phyloP scores from a whole-genome alignment of 495 filamentous ascomycete species.

The Entonaema liquescens region DNA sequence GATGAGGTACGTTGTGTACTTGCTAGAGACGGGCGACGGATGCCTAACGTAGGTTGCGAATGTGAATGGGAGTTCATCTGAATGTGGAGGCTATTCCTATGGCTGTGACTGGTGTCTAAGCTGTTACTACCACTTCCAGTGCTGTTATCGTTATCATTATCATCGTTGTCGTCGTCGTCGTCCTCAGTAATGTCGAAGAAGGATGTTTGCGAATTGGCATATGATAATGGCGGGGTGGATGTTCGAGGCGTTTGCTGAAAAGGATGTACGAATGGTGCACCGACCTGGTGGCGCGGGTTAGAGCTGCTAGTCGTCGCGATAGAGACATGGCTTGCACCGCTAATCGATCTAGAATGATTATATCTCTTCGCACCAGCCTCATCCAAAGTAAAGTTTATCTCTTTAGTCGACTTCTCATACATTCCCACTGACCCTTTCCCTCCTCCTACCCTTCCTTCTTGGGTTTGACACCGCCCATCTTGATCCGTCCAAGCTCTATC shows the following conservation, averaged over 20 bases:
- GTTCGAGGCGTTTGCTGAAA: conserved; percentile 67
- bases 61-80: conserved; percentile 39
- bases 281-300: conserved; percentile 45
- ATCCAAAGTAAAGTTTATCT: conserved; percentile 28
- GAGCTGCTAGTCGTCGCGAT: conserved; percentile 53
- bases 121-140: not conserved
- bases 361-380: conserved; percentile 41
- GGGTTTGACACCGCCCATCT: conserved; percentile 45
- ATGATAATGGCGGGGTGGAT: conserved; percentile 63
- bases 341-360: conserved; percentile 61
- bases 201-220: conserved; percentile 60
- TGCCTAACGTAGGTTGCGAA: conserved; percentile 39
- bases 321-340: conserved; percentile 58
- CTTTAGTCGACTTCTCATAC: conserved; percentile 34
- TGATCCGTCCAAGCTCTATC: conserved; percentile 62
- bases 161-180: conserved; percentile 52
- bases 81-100: conserved; percentile 32
- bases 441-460: conserved; percentile 13
- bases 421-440: conserved; percentile 15
- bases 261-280: conserved; percentile 62
- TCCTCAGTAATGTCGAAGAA: conserved; percentile 60
- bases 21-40: conserved; percentile 50
- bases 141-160: conserved; percentile 42
- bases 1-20: conserved; percentile 55
- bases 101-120: conserved; percentile 19